Evolutionary conservation across 2,329 filamentous ascomycete species (phyloP), one percentile per base, ranked within the genome.

Genomic region (Atkinsonella hypoxylon): DNA sequence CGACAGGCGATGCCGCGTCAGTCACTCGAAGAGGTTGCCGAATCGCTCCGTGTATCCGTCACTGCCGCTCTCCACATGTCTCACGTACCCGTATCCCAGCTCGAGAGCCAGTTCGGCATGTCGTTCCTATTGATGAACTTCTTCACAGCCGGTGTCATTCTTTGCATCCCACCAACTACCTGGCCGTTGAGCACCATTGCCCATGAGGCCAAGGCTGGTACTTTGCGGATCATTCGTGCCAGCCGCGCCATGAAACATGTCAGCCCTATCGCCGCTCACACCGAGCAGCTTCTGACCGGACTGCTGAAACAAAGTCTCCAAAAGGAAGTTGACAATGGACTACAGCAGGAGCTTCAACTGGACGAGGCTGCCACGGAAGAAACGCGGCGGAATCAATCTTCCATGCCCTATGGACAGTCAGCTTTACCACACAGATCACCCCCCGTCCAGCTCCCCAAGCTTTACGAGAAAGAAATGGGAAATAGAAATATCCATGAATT

Each of bases 11-110:
- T 47, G 32, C 47, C 52, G n/a, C 53, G 54, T 47, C 49, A 47
- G 18, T 48, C 42, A 31, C 45, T 51, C 15, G 45, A 61, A 18
- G 61, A 59, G 31, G 48, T 62, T 17, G 54, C 58, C 17, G 60
- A 64, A 39, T 58, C 56, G 15, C 51, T 58, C 15, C 50, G 56
- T 38, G 26, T 55, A 15, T 57, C 59, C 11, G 61, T 61, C 10
- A 55, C 55, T 32, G 60, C 62, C 13, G 62, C 62, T 10, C 53
- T 64, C 15, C 58, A 61, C 12, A 63, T 63, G 47, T 64, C 62
- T 15, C 56, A 55, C 12, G 53, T 59, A 4, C 59, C 60, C 0
- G 57, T 63, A 11, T 53, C 53, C 44, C 51, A 56, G 22, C 62
- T 64, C 47, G 54, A 59, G 45, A 52, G 57, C 18, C 58, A 64